Evolutionary conservation across 306 rosid genomes (phyloP).

Genomic region (Acacia confusa): DNA sequence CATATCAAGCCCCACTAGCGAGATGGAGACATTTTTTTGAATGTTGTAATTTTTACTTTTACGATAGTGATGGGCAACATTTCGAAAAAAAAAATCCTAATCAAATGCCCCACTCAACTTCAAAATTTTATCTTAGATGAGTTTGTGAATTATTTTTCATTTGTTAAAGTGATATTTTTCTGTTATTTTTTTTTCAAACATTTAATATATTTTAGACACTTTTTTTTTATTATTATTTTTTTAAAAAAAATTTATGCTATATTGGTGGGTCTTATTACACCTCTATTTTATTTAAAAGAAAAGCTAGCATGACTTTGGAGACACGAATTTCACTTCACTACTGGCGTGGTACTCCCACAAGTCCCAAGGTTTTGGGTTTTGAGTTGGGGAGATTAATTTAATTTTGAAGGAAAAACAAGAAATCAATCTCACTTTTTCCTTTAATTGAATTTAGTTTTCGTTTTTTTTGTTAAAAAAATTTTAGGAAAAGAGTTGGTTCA

Average conservation of each 20-base stretch:
- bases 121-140: too few relatives aligned
- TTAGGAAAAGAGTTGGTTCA: too few relatives aligned
- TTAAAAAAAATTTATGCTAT: too few relatives aligned
- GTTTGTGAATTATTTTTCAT: too few relatives aligned
- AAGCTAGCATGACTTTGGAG: neutral
- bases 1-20: neutral
- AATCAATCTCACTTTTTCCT: too few relatives aligned
- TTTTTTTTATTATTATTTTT: neutral
- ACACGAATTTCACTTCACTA: too few relatives aligned
- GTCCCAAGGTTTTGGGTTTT: neutral
- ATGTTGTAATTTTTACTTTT: slow-evolving; percentile 19
- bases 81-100: too few relatives aligned
- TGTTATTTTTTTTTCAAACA: neutral
- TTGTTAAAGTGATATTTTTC: too few relatives aligned
- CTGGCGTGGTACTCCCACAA: neutral
- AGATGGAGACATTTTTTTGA: slow-evolving; percentile 21
- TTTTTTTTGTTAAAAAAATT: too few relatives aligned
- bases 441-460: too few relatives aligned
- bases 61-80: neutral
- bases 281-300: too few relatives aligned
- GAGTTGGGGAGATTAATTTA: neutral
- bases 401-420: neutral
- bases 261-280: neutral
- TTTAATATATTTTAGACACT: neutral
- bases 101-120: too few relatives aligned